These are phyloP conservation scores for Colletotrichum camelliae DNA, from an alignment of 2,329 filamentous ascomycete species.

Conservation along the genomic window DNA sequence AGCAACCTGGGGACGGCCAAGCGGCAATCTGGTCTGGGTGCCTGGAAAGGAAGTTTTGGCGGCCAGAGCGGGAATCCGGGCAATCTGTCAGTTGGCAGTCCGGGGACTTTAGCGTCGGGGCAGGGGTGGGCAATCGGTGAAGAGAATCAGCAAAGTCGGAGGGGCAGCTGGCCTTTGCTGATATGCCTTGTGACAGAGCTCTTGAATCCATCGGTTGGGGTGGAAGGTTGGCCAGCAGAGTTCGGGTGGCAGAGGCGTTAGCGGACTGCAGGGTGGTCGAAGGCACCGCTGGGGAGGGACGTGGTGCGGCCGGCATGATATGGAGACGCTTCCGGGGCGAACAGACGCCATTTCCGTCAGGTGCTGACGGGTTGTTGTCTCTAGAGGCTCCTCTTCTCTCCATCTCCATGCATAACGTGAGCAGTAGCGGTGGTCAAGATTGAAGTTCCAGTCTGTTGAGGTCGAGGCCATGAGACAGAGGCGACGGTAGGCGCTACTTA, in stretches of 20 bases:
- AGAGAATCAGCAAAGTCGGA: neutral
- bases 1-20: neutral
- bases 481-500: neutral
- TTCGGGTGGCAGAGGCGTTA: neutral
- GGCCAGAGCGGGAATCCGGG: neutral
- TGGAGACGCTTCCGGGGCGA: constrained; percentile 9
- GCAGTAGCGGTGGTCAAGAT: neutral
- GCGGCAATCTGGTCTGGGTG: neutral
- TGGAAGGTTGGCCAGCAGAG: neutral
- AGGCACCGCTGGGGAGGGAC: neutral
- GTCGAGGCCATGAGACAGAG: constrained; percentile 6
- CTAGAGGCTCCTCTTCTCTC: constrained; percentile 9
- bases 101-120: neutral
- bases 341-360: constrained; percentile 12
- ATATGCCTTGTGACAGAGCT: neutral
- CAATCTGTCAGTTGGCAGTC: neutral
- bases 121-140: neutral
- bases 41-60: neutral
- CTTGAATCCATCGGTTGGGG: neutral
- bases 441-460: neutral
- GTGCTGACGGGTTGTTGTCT: neutral
- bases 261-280: neutral
- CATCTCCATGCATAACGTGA: neutral
- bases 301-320: constrained; percentile 1
- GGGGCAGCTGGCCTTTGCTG: neutral